These are phyloP conservation scores for Irpex lacteus DNA, from an alignment of 1,284 basidiomycete species.

Conservation along the genomic window DNA sequence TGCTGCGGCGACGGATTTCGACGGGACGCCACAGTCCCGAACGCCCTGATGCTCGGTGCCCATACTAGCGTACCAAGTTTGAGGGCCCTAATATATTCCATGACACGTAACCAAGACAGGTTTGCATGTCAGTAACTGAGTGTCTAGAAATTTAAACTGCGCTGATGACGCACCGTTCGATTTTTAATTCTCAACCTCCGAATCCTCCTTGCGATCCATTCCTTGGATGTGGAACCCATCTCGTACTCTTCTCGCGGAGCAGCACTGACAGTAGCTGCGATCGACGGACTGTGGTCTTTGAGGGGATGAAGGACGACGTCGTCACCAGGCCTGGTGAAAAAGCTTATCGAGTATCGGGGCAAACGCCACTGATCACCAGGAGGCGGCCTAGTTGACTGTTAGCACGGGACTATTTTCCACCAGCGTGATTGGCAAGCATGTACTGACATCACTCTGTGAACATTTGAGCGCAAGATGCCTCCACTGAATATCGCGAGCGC, in stretches of 20 bases:
- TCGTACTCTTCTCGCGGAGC: slow-evolving; percentile 33
- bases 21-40: neutral
- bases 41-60: slow-evolving; percentile 25
- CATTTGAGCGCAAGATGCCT: slow-evolving; percentile 35
- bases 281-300: slow-evolving; percentile 45
- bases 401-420: neutral
- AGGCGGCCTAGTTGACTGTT: slow-evolving; percentile 24
- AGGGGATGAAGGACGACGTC: slow-evolving; percentile 27
- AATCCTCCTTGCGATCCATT: slow-evolving; percentile 49
- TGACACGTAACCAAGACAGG: neutral
- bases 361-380: slow-evolving; percentile 31
- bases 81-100: slow-evolving; percentile 15
- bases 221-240: slow-evolving; percentile 39
- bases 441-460: slow-evolving; percentile 34
- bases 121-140: neutral
- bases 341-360: slow-evolving; percentile 34
- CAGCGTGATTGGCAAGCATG: neutral
- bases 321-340: slow-evolving; percentile 36
- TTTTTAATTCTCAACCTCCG: slow-evolving; percentile 45
- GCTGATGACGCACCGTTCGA: slow-evolving; percentile 30
- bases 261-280: slow-evolving; percentile 37
- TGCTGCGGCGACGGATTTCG: neutral
- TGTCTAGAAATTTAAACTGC: neutral
- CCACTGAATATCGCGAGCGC: slow-evolving; percentile 37
- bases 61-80: slow-evolving; percentile 26